These are phyloP conservation scores for Castanea mollissima DNA, from an alignment of 306 rosid genomes.

Conservation along the genomic window DNA sequence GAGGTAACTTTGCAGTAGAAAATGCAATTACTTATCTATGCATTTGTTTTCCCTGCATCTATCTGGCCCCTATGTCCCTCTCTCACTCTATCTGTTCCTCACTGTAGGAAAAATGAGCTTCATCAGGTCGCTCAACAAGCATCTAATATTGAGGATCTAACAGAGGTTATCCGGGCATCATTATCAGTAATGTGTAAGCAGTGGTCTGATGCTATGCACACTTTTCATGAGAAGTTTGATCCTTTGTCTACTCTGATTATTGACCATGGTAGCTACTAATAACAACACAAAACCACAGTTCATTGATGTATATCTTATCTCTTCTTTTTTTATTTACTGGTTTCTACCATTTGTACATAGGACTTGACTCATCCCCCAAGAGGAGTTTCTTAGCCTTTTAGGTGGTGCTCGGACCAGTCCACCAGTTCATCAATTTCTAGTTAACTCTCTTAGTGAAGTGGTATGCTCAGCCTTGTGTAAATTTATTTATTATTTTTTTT, in stretches of 20 bases:
- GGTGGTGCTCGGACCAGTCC: slow-evolving; percentile 99
- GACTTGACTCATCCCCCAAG: slow-evolving; percentile 83
- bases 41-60: slow-evolving; percentile 6
- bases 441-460: slow-evolving; percentile 89
- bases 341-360: slow-evolving; percentile 42
- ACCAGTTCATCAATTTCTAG: slow-evolving; percentile 88
- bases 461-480: slow-evolving; percentile 40
- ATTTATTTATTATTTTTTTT: not conserved
- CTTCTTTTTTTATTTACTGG: slow-evolving; percentile 19
- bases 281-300: not conserved
- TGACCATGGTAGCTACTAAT: slow-evolving; percentile 61
- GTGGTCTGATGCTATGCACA: slow-evolving; percentile 96
- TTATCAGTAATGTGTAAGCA: slow-evolving; percentile 87
- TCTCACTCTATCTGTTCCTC: slow-evolving; percentile 25
- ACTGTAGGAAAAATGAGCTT: slow-evolving; percentile 81
- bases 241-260: slow-evolving; percentile 71
- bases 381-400: slow-evolving; percentile 87
- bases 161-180: slow-evolving; percentile 82
- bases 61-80: slow-evolving; percentile 20
- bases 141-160: slow-evolving; percentile 80
- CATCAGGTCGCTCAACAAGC: slow-evolving; percentile 99
- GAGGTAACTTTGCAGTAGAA: slow-evolving; percentile 57
- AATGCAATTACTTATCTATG: slow-evolving; percentile 23
- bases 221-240: slow-evolving; percentile 79
- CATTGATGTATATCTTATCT: slow-evolving; percentile 13